A percentile compares a stretch with the other conserved stretches of the same genome.
These are phyloP conservation scores for Platanus orientalis DNA, from an alignment of 164 flowering plant genomes.

Conservation along the genomic window DNA sequence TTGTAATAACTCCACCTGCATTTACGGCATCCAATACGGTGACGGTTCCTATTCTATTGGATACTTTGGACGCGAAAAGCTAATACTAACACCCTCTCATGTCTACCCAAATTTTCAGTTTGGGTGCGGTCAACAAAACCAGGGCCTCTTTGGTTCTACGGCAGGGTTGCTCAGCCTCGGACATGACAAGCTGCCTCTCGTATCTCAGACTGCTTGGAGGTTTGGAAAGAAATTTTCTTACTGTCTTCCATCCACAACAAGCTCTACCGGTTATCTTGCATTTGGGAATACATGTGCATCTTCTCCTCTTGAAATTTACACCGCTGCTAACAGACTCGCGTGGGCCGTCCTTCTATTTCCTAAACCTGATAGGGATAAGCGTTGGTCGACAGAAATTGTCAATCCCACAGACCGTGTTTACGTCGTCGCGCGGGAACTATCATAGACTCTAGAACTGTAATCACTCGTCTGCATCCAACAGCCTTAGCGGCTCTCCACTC, in stretches of 20 bases:
- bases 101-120: not conserved
- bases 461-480: slow-evolving; percentile 31
- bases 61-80: not conserved
- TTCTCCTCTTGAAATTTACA: slow-evolving; percentile 7
- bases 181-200: not conserved
- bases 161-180: slow-evolving; percentile 9
- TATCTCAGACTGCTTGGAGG: not conserved
- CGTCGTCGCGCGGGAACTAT: slow-evolving; percentile 17
- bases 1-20: not conserved
- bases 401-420: not conserved
- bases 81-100: slow-evolving; percentile 7
- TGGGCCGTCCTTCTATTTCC: slow-evolving; percentile 16
- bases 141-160: not conserved
- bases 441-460: slow-evolving; percentile 50
- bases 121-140: slow-evolving; percentile 2
- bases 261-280: slow-evolving; percentile 12
- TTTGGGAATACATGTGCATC: slow-evolving; percentile 10
- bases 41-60: slow-evolving; percentile 4
- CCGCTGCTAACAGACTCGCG: not conserved
- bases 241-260: slow-evolving; percentile 18
- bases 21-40: not conserved
- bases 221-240: slow-evolving; percentile 13
- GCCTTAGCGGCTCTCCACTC: slow-evolving; percentile 32
- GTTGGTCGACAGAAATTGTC: slow-evolving; percentile 2
- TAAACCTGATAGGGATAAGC: slow-evolving; percentile 11